phyloP scores from a whole-genome alignment of 768 basidiomycete genomes.

The Phylloporus scabripes region DNA sequence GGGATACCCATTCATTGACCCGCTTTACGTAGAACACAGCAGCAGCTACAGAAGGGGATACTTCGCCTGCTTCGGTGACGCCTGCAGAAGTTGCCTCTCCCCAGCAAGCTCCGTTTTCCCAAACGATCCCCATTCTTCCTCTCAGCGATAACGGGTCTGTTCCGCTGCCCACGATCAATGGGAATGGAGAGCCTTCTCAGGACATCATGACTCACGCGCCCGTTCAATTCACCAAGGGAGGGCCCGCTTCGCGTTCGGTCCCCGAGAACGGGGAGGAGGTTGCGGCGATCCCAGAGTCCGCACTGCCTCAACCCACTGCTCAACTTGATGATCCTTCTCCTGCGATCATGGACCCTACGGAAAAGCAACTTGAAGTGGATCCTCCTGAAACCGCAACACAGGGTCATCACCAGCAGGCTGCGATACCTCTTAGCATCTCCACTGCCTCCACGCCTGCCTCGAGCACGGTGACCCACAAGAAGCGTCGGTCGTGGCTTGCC shows the following conservation, averaged over 20 bases:
- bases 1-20: not conserved
- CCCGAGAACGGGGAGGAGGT: slow-evolving; percentile 1
- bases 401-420: not conserved
- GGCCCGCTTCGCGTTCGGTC: not conserved
- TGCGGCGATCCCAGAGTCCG: not conserved
- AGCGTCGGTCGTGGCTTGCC: slow-evolving; percentile 48
- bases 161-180: slow-evolving; percentile 9
- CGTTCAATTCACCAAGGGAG: slow-evolving; percentile 3
- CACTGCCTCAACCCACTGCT: not conserved
- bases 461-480: slow-evolving; percentile 40
- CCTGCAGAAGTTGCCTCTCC: not conserved
- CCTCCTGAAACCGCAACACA: not conserved
- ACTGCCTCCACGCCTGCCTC: slow-evolving; percentile 29
- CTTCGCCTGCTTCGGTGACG: slow-evolving; percentile 5
- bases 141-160: slow-evolving; percentile 33
- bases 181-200: slow-evolving; percentile 6
- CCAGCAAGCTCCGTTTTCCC: slow-evolving; percentile 4
- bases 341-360: not conserved
- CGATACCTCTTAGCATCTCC: slow-evolving; percentile 3
- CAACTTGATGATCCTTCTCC: not conserved
- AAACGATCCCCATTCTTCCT: slow-evolving; percentile 31
- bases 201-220: slow-evolving; percentile 18
- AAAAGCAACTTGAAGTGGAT: not conserved
- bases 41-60: slow-evolving; percentile 15
- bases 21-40: slow-evolving; percentile 16